Conservation (phyloP, 2,329 filamentous ascomycete genomes). For the Catunica adiposa region DNA sequence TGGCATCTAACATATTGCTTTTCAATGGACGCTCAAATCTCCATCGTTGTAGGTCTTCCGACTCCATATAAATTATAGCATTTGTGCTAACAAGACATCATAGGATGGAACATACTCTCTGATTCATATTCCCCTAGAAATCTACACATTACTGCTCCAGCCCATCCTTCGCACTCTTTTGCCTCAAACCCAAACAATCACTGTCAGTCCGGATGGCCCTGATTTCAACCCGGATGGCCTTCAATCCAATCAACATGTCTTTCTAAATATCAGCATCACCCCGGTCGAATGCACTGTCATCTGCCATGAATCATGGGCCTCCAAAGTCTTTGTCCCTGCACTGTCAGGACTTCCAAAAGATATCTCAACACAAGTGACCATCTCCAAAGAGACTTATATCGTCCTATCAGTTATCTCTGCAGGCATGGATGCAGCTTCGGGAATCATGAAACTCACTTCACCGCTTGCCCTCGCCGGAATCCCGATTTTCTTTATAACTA, state of each 20-base stretch:
- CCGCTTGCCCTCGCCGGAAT: conserved; percentile 84
- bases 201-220: conserved; percentile 21
- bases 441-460: conserved; percentile 80
- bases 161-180: conserved; percentile 75
- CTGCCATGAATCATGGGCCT: conserved; percentile 60
- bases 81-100: background rate
- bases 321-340: conserved; percentile 57
- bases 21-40: conserved; percentile 39
- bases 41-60: conserved; percentile 34
- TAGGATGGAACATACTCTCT: conserved; percentile 78
- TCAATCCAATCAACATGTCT: conserved; percentile 45
- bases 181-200: conserved; percentile 36
- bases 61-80: background rate
- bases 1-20: background rate
- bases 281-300: conserved; percentile 86
- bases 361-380: conserved; percentile 40
- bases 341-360: conserved; percentile 45
- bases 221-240: conserved; percentile 11
- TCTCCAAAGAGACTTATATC: conserved; percentile 71
- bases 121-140: conserved; percentile 71
- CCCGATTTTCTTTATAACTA: conserved; percentile 96
- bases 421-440: conserved; percentile 76
- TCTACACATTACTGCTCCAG: conserved; percentile 66
- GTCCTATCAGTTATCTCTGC: conserved; percentile 82
- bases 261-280: conserved; percentile 86